phyloP scores from a whole-genome alignment of 345 rosid genomes.

The Lepidium africanum region DNA sequence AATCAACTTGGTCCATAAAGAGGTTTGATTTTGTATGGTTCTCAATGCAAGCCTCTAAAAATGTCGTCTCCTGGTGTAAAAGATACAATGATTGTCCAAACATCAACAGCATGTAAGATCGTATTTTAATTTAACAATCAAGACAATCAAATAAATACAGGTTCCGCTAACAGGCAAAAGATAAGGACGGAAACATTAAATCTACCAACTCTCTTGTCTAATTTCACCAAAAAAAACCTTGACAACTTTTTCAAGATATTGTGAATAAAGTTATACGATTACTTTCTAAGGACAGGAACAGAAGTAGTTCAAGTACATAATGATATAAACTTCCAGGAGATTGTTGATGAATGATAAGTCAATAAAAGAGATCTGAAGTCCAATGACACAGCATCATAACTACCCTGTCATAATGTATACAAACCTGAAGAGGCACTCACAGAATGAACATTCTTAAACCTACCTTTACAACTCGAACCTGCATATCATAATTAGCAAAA shows the following conservation, averaged over 20 bases:
- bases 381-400: neutral
- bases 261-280: neutral
- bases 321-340: neutral
- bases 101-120: neutral
- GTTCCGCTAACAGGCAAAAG: neutral
- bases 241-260: neutral
- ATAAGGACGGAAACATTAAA: neutral
- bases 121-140: neutral
- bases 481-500: conserved; percentile 27
- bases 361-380: neutral
- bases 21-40: conserved; percentile 89
- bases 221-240: neutral
- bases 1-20: conserved; percentile 97
- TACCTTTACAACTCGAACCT: conserved; percentile 97
- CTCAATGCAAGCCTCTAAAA: conserved; percentile 89
- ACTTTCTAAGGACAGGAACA: neutral
- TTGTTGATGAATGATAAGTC: neutral
- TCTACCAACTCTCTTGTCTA: neutral
- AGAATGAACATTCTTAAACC: neutral
- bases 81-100: conserved; percentile 5
- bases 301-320: neutral
- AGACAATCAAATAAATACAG: neutral
- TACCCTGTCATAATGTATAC: neutral
- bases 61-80: conserved; percentile 68
- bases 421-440: neutral